Evolutionary conservation across 805 yeast genomes (phyloP).

Genomic region (Schizosaccharomyces pombe): DNA sequence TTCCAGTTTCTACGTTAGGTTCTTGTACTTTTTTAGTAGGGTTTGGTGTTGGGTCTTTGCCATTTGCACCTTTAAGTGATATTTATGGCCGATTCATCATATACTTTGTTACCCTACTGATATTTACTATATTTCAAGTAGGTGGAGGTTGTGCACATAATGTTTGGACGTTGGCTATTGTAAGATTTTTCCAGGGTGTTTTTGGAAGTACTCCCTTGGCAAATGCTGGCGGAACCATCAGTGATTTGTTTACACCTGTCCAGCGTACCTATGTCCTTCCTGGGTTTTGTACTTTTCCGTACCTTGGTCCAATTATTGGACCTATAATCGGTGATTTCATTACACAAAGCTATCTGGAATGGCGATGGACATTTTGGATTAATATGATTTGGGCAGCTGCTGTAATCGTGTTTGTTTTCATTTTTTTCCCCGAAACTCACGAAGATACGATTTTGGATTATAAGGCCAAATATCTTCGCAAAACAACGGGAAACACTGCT

Average conservation of each 20-base stretch:
- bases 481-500: constrained; percentile 15
- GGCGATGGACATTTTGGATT: constrained; percentile 64
- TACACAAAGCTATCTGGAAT: constrained; percentile 30
- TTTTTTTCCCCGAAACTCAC: constrained; percentile 62
- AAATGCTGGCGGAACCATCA: constrained; percentile 64
- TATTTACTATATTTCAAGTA: constrained; percentile 11
- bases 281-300: constrained; percentile 8
- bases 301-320: constrained; percentile 22
- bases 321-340: constrained; percentile 44
- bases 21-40: constrained; percentile 33
- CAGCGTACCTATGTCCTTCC: constrained; percentile 9
- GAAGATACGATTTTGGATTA: constrained; percentile 56
- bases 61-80: constrained; percentile 39
- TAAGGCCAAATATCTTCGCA: constrained; percentile 40
- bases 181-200: constrained; percentile 54
- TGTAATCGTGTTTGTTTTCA: constrained; percentile 15
- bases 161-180: constrained; percentile 35
- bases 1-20: constrained; percentile 42
- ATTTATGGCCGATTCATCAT: constrained; percentile 46
- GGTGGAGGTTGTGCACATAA: constrained; percentile 24
- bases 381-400: constrained; percentile 35
- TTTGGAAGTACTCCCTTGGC: constrained; percentile 67
- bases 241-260: constrained; percentile 32
- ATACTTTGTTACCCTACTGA: constrained; percentile 25
- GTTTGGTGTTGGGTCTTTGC: constrained; percentile 23